Evolutionary conservation across 768 basidiomycete genomes (phyloP).

Genomic region (Auricularia sp.): DNA sequence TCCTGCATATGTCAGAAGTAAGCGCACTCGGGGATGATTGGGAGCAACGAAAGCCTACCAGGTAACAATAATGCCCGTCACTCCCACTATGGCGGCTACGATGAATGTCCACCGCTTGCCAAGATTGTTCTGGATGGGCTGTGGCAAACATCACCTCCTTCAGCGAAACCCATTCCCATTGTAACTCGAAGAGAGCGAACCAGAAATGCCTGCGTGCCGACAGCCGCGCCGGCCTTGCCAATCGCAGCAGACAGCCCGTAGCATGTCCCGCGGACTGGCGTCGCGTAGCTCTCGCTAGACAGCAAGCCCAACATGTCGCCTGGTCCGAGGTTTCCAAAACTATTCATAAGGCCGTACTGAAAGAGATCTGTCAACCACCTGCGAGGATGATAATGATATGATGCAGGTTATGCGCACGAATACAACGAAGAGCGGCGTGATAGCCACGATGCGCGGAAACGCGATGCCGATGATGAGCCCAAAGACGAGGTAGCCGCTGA

Average conservation of each 20-base stretch:
- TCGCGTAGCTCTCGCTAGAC: slow-evolving; percentile 59
- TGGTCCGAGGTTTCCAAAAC: slow-evolving; percentile 62
- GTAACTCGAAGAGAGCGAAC: neutral
- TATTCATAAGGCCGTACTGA: slow-evolving; percentile 60
- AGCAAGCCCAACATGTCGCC: slow-evolving; percentile 63
- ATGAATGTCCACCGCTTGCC: slow-evolving; percentile 67
- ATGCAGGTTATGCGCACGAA: slow-evolving; percentile 34
- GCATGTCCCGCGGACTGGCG: slow-evolving; percentile 58
- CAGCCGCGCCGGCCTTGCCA: slow-evolving; percentile 63
- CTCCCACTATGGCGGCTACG: slow-evolving; percentile 58
- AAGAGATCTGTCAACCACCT: neutral
- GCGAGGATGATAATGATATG: neutral
- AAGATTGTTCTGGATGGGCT: slow-evolving; percentile 57
- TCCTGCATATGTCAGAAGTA: too few species aligned
- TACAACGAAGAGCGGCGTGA: slow-evolving; percentile 56
- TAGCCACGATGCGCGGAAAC: slow-evolving; percentile 53
- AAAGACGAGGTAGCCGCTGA: slow-evolving; percentile 57
- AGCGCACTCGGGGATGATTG: too few species aligned
- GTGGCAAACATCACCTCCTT: neutral
- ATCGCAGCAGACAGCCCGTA: slow-evolving; percentile 61
- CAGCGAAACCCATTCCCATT: neutral
- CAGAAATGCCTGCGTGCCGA: slow-evolving; percentile 58
- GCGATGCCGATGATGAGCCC: slow-evolving; percentile 49
- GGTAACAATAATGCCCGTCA: slow-evolving; percentile 51
- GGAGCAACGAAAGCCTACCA: slow-evolving; percentile 24